Base-by-base conservation (phyloP, 1,284 basidiomycete genomes). In the Marasmius oreades region DNA sequence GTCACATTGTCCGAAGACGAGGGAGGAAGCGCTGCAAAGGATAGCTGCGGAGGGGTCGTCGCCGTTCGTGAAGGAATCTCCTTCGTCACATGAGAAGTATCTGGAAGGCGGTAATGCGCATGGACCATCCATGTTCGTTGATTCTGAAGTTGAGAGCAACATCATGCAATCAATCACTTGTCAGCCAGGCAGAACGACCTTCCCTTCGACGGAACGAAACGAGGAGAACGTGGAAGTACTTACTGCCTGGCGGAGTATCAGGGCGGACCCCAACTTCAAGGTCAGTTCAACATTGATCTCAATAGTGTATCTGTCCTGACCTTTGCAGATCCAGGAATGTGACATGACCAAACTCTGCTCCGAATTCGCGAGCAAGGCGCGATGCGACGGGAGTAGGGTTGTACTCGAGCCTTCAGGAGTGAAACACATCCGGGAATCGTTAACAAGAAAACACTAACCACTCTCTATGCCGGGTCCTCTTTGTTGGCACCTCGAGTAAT, bases 361-460 rank as follows among this genome's bases (percentile, higher is more conserved):
- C 8, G 87, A 91, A 69, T 90, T 92, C 65, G 81, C 88, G 44
- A 79, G 71, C 64, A 92, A 92, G 72, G 90, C 90, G 48, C 78
- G 82, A 52, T 92, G 90, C 65, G 89, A 92, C 61, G 90, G 90
- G 31, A 84, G 82, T 31, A 89, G 88, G 71, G 86, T 90, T 43
- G 88, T 90, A 20, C 72, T 90, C 51, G 86, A 90, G 65, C 87
- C 87, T 14, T 75, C 80, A 63, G 81, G 85, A 31, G 84, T 90
- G 61, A 73, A 77, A 61, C 76, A 80, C 59, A 84, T 90, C 63
- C 73, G 90, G 59, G 81, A 87, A 66, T 76, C 72, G 53, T 74
- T 90, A 22, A 8, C 26, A 16, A 50, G 31, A 26, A 50, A 50
- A 31, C 47, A 50, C 7, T 50, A 33, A 16, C 47, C 1, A 16